These are phyloP conservation scores for Rutstroemia sp. DNA, from an alignment of 2,329 filamentous ascomycete genomes.

Conservation along the genomic window DNA sequence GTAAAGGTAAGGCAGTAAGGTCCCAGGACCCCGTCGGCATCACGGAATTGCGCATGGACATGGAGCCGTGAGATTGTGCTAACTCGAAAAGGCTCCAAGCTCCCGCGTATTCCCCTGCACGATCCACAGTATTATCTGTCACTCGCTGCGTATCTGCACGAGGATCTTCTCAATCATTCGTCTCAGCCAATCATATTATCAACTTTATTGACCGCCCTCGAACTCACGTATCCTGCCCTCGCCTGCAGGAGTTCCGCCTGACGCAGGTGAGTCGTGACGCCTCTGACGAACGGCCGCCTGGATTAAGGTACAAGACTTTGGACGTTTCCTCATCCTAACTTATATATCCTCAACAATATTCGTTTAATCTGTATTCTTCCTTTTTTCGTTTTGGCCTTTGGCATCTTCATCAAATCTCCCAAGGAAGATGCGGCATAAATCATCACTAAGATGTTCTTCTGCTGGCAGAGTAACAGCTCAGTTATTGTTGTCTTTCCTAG, in stretches of 20 bases:
- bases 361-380: neutral
- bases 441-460: slow-evolving; percentile 41
- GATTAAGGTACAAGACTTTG: no score
- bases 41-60: neutral
- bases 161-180: no score
- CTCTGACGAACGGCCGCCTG: neutral
- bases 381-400: neutral
- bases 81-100: no score
- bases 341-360: no score
- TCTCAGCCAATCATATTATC: neutral
- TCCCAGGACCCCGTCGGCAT: neutral
- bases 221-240: no score
- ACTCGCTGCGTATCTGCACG: no score
- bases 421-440: slow-evolving; percentile 6
- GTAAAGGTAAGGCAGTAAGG: no score
- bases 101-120: no score
- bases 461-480: slow-evolving; percentile 49
- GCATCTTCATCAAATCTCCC: slow-evolving; percentile 10
- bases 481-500: slow-evolving; percentile 57
- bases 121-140: no score
- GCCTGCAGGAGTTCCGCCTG: neutral
- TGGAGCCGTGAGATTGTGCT: neutral
- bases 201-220: no score
- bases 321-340: neutral
- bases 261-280: neutral